phyloP scores from a whole-genome alignment of 2,329 filamentous ascomycete species.

The Penicillium sp. region DNA sequence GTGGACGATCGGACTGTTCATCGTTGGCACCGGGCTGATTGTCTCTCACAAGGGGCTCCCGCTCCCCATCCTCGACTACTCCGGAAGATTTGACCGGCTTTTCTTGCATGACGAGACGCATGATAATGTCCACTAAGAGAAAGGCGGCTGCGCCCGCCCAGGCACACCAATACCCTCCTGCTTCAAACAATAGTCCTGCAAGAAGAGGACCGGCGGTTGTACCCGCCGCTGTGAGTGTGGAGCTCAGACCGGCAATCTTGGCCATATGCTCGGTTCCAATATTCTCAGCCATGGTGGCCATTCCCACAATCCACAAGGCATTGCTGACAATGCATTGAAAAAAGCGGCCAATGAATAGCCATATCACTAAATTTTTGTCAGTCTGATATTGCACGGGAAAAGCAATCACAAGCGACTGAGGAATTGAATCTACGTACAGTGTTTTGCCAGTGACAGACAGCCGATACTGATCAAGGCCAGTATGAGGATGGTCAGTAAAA shows the following conservation, averaged over 20 bases:
- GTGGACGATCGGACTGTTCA: background rate
- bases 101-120: constrained; percentile 19
- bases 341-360: constrained; percentile 14
- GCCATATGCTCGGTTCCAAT: constrained; percentile 15
- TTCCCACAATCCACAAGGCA: constrained; percentile 13
- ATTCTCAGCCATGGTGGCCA: constrained; percentile 16
- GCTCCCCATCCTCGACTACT: background rate
- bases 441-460: constrained; percentile 10
- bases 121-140: constrained; percentile 28
- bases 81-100: background rate
- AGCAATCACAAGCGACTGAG: background rate
- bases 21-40: background rate
- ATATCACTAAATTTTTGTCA: background rate
- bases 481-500: constrained; percentile 5
- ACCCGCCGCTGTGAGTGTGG: constrained; percentile 14
- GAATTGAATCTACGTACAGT: background rate
- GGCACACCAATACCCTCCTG: constrained; percentile 28
- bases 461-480: constrained; percentile 11
- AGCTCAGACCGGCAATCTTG: constrained; percentile 12
- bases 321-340: constrained; percentile 15
- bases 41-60: background rate
- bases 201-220: constrained; percentile 25
- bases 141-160: constrained; percentile 26
- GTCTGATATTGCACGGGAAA: background rate
- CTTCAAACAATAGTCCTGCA: constrained; percentile 24